Conservation (phyloP, 2,329 filamentous ascomycete genomes). For the Aspergillus sp. region DNA sequence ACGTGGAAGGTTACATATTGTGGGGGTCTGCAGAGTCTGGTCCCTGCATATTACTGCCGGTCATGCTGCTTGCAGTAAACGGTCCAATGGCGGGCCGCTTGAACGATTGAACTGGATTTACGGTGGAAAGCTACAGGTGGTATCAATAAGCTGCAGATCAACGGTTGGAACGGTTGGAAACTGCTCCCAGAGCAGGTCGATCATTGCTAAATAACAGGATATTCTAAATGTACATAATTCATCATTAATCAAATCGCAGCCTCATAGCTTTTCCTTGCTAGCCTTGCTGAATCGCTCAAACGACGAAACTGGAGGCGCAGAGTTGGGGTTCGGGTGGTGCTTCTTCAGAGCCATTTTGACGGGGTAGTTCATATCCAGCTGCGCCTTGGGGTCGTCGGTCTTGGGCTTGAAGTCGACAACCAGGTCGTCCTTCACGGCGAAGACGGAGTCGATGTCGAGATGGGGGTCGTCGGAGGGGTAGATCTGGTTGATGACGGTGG, state of each 20-base stretch:
- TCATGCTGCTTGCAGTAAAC: too few relatives aligned
- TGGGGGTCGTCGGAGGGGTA: slow-evolving; percentile 61
- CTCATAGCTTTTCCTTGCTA: slow-evolving; percentile 13
- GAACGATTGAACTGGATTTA: too few relatives aligned
- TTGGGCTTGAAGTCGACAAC: slow-evolving; percentile 58
- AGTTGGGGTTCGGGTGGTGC: slow-evolving; percentile 41
- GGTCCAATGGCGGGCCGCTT: too few relatives aligned
- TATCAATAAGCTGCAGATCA: not conserved
- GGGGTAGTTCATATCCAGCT: slow-evolving; percentile 62
- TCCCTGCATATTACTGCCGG: too few relatives aligned
- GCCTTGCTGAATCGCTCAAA: slow-evolving; percentile 38
- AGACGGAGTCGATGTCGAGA: slow-evolving; percentile 59
- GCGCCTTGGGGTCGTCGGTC: slow-evolving; percentile 52
- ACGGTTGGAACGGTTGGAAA: not conserved
- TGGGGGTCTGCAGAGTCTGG: too few relatives aligned
- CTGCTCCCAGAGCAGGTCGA: not conserved
- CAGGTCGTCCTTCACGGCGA: slow-evolving; percentile 62
- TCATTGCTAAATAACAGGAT: not conserved
- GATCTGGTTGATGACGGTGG: slow-evolving; percentile 58
- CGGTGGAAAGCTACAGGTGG: not conserved
- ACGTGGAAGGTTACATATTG: too few relatives aligned
- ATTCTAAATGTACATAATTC: not conserved
- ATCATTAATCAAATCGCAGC: not conserved
- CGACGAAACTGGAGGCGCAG: slow-evolving; percentile 38
- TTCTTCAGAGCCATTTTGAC: slow-evolving; percentile 55